These are phyloP conservation scores for Fusarium torreyae DNA, from an alignment of 2,329 filamentous ascomycete genomes.

Conservation along the genomic window DNA sequence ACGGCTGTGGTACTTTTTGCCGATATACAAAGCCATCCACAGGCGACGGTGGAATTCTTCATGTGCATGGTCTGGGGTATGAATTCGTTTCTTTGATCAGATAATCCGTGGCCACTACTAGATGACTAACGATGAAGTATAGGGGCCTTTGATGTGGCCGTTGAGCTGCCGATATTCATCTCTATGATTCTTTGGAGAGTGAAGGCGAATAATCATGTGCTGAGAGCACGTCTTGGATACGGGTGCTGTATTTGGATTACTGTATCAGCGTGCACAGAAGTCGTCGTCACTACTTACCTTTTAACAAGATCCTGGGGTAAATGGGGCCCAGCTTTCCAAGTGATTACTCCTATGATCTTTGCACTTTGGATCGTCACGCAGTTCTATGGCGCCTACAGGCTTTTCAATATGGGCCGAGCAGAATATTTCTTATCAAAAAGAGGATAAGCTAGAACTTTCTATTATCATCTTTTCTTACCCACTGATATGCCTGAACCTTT, in stretches of 20 bases:
- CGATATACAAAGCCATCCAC: constrained; percentile 1
- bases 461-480: no score
- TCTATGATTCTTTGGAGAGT: constrained; percentile 22
- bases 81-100: accelerated
- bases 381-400: constrained; percentile 17
- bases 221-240: constrained; percentile 12
- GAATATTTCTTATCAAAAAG: not conserved
- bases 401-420: constrained; percentile 15
- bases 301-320: constrained; percentile 9
- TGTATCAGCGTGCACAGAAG: not conserved
- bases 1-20: constrained; percentile 23
- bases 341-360: constrained; percentile 9
- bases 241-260: constrained; percentile 17
- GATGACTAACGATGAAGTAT: not conserved
- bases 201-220: not conserved
- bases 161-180: constrained; percentile 20
- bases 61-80: constrained; percentile 35
- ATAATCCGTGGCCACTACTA: not conserved
- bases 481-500: no score
- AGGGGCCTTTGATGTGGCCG: constrained; percentile 14
- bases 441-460: no score
- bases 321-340: constrained; percentile 9
- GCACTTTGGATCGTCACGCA: constrained; percentile 22
- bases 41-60: constrained; percentile 24
- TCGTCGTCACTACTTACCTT: constrained; percentile 16